Conservation (phyloP, 371 early-diverging fungal genomes). For the Blyttiomyces sp. region DNA sequence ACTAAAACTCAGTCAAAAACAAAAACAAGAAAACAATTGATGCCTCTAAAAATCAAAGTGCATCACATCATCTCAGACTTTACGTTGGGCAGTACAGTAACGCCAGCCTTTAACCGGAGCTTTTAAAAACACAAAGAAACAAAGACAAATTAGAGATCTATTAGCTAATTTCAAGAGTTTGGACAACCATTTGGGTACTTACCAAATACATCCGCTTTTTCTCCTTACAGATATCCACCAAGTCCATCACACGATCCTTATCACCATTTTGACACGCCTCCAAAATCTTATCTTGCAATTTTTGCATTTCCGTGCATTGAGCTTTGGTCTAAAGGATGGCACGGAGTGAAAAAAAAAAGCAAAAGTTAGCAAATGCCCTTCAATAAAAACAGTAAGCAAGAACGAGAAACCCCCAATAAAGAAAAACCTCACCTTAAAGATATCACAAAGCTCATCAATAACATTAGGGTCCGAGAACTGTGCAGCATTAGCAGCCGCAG, state of each 20-base stretch:
- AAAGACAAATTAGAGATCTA: not conserved
- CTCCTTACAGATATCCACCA: constrained; percentile 28
- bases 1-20: too few species aligned
- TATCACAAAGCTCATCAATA: constrained; percentile 36
- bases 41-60: too few species aligned
- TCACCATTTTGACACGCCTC: constrained; percentile 27
- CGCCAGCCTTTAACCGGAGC: constrained; percentile 29
- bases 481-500: too few species aligned
- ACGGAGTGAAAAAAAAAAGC: constrained; percentile 30
- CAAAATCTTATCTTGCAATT: constrained; percentile 27
- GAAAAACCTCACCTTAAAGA: too few species aligned
- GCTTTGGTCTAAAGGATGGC: constrained; percentile 34
- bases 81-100: constrained; percentile 17
- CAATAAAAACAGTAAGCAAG: too few species aligned
- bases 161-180: not conserved
- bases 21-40: too few species aligned
- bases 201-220: constrained; percentile 39
- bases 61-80: too few species aligned
- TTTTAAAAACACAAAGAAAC: not conserved
- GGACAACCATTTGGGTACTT: constrained; percentile 4
- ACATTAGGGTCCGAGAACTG: constrained; percentile 19
- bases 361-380: constrained; percentile 21
- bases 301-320: constrained; percentile 24
- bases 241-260: constrained; percentile 26
- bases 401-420: not conserved